Conservation (phyloP, 306 rosid species). For the Sphenostylis stenocarpa region DNA sequence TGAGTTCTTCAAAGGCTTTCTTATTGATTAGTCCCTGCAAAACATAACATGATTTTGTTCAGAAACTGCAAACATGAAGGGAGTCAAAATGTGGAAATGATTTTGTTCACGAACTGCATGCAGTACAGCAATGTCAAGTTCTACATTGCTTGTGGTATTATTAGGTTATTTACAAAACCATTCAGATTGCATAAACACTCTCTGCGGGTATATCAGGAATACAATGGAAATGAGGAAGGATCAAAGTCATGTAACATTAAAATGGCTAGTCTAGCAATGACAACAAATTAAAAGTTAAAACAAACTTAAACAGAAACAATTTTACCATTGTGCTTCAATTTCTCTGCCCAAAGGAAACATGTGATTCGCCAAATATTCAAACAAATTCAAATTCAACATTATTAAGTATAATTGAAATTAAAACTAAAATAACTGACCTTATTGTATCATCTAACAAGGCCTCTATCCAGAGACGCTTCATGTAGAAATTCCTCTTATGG, state of each 20-base stretch:
- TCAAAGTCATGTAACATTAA: not conserved
- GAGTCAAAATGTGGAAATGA: not conserved
- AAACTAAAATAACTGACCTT: constrained; percentile 12
- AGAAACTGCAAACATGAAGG: not conserved
- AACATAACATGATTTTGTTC: not conserved
- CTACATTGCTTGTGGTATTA: not conserved
- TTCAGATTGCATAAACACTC: not conserved
- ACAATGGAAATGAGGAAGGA: not conserved
- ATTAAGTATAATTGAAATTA: not conserved
- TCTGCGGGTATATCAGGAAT: not conserved
- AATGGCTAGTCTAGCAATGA: not conserved
- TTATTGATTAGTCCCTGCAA: not conserved
- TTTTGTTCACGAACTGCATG: too few species aligned
- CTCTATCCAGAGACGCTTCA: not conserved
- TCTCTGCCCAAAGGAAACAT: not conserved
- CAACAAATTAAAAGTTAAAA: not conserved
- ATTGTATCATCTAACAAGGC: not conserved
- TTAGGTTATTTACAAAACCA: not conserved
- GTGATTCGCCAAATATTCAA: not conserved
- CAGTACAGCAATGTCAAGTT: not conserved
- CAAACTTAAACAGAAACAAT: not conserved
- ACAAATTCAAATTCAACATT: constrained; percentile 7
- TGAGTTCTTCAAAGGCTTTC: not conserved
- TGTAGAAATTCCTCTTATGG: not conserved
- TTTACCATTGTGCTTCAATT: not conserved